A percentile compares a stretch with the other conserved stretches of the same genome.
Evolutionary conservation across 768 basidiomycete species (phyloP).

Genomic region (Russula compacta): DNA sequence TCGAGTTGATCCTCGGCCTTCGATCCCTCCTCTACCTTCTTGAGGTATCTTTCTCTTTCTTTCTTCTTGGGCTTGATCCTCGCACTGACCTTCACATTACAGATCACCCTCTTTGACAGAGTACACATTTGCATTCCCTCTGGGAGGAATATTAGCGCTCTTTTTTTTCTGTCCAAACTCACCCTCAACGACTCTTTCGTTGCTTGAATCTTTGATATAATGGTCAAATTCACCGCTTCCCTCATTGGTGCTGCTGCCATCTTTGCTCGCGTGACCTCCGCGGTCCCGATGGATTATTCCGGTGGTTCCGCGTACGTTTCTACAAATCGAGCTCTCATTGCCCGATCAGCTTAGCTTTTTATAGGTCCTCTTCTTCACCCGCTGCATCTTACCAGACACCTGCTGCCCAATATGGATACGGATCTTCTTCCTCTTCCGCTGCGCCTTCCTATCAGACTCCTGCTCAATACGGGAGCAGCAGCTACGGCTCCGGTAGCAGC

Average conservation of each 20-base stretch:
- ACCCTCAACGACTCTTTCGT: constrained; percentile 37
- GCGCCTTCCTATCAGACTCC: constrained; percentile 27
- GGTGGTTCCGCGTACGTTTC: background rate
- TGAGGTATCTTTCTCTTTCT: constrained; percentile 16
- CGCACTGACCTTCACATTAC: constrained; percentile 6
- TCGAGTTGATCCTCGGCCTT: constrained; percentile 63
- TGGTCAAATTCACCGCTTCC: constrained; percentile 50
- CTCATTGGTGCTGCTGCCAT: constrained; percentile 47
- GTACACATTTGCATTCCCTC: constrained; percentile 41
- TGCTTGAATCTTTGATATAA: constrained; percentile 34
- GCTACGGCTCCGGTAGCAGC: background rate
- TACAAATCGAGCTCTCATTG: no score
- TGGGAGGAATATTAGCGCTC: constrained; percentile 47
- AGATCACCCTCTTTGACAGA: constrained; percentile 74
- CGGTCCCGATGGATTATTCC: constrained; percentile 35
- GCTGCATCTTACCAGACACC: background rate
- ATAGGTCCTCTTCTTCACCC: background rate
- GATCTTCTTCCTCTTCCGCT: background rate
- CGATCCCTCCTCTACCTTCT: constrained; percentile 41
- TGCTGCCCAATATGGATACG: background rate
- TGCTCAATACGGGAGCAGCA: constrained; percentile 11
- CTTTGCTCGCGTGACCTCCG: constrained; percentile 42
- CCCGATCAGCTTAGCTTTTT: background rate
- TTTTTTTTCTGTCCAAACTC: constrained; percentile 33
- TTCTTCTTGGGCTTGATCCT: background rate